Conservation (phyloP, 768 basidiomycete genomes). For the Paxillus rubicundulus region DNA sequence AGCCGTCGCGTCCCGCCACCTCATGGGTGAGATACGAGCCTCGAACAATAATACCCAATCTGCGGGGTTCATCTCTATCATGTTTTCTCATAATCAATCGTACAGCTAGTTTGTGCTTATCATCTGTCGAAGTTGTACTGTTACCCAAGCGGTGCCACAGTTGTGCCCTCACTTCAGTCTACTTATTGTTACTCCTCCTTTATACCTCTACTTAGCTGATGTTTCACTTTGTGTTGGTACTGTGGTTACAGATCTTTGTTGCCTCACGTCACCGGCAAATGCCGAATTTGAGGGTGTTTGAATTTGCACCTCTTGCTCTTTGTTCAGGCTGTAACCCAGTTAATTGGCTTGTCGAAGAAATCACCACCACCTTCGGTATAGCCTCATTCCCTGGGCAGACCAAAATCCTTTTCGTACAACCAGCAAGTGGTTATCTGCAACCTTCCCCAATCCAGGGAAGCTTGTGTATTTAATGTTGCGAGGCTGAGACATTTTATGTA, state of each 20-base stretch:
- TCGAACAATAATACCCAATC: not conserved
- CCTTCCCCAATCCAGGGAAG: not conserved
- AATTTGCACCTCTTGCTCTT: not conserved
- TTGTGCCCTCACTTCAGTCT: not conserved
- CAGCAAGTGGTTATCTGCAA: not conserved
- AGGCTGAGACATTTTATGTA: not conserved
- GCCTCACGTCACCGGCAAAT: not conserved
- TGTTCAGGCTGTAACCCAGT: conserved; percentile 7
- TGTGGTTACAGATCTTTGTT: too few species aligned
- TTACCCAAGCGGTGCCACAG: not conserved
- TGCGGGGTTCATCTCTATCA: not conserved
- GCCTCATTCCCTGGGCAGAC: conserved; percentile 21
- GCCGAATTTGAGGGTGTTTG: not conserved
- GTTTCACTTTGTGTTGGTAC: too few species aligned
- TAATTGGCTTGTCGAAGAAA: conserved; percentile 12
- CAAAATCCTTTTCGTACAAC: conserved; percentile 1
- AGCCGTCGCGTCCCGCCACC: not conserved
- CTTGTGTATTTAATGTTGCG: not conserved
- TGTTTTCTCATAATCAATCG: too few species aligned
- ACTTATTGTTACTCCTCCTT: not conserved
- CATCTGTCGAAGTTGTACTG: not conserved
- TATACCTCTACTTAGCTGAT: too few species aligned
- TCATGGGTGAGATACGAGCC: not conserved
- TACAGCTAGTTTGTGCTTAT: too few species aligned
- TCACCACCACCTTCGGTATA: conserved; percentile 2